These are phyloP conservation scores for Ustilago loliicola DNA, from an alignment of 1,284 basidiomycete species.

Conservation along the genomic window DNA sequence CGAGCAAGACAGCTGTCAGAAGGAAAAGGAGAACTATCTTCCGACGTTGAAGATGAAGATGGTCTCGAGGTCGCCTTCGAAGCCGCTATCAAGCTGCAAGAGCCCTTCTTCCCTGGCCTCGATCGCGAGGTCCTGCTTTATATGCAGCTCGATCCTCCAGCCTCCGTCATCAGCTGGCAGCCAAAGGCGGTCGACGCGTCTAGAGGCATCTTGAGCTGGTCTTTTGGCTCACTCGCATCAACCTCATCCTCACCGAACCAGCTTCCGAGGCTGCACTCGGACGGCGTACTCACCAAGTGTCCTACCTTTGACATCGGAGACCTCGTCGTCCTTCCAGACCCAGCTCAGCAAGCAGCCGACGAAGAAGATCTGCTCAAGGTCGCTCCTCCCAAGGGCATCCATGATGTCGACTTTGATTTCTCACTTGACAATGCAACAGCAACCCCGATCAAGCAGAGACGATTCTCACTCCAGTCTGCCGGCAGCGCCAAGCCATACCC, in stretches of 20 bases:
- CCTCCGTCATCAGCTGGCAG: constrained; percentile 11
- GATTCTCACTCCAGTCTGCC: constrained; percentile 48
- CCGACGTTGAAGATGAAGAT: not conserved
- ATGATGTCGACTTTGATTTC: constrained; percentile 41
- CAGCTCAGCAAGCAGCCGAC: constrained; percentile 14
- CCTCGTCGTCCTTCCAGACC: constrained; percentile 31
- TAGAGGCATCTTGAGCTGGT: constrained; percentile 36
- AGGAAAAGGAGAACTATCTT: too few relatives aligned
- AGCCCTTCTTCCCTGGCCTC: constrained; percentile 40
- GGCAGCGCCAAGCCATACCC: constrained; percentile 16
- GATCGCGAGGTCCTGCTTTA: constrained; percentile 43
- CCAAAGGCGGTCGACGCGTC: constrained; percentile 33
- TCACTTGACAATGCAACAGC: constrained; percentile 36
- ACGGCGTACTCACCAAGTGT: not conserved
- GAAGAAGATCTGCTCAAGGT: constrained; percentile 46
- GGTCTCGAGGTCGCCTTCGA: constrained; percentile 15
- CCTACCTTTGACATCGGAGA: constrained; percentile 23
- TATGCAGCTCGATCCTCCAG: constrained; percentile 18
- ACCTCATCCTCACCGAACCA: constrained; percentile 10
- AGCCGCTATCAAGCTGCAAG: constrained; percentile 19
- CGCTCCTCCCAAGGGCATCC: constrained; percentile 42
- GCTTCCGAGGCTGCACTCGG: not conserved
- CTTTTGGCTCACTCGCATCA: constrained; percentile 8
- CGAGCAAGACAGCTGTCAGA: not conserved
- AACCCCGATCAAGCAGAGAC: constrained; percentile 24